A percentile compares a stretch with the other conserved stretches of the same genome.
Evolutionary conservation across 208 protist genomes (phyloP).

Genomic region (Novymonas esmeraldas): DNA sequence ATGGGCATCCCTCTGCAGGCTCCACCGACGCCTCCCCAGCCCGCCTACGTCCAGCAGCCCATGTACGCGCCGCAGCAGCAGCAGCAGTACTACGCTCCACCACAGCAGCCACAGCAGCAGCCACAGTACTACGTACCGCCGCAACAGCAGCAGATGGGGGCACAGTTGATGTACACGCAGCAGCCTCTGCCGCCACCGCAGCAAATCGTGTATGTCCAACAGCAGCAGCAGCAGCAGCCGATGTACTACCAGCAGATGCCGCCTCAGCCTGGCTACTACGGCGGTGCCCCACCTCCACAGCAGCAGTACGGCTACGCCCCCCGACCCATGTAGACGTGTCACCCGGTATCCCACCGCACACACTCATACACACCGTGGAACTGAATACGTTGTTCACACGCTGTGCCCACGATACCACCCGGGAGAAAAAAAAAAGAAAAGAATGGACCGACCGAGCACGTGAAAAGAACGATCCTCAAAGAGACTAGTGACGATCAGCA

Average conservation of each 20-base stretch:
- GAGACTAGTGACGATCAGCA: too few relatives aligned
- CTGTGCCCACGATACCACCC: background rate
- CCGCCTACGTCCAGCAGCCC: slow-evolving; percentile 21
- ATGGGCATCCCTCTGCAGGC: slow-evolving; percentile 15
- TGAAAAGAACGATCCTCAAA: too few relatives aligned
- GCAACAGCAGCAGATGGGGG: slow-evolving; percentile 14
- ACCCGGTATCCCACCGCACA: too few relatives aligned
- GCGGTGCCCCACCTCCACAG: background rate
- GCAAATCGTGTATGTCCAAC: background rate
- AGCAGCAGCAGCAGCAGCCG: slow-evolving; percentile 1
- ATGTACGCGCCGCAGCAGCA: slow-evolving; percentile 7
- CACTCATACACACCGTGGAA: too few relatives aligned
- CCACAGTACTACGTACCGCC: slow-evolving; percentile 16
- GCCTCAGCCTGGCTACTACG: slow-evolving; percentile 9
- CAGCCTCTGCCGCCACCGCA: slow-evolving; percentile 5
- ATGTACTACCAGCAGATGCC: slow-evolving; percentile 15
- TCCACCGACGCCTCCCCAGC: slow-evolving; percentile 4
- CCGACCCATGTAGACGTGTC: background rate
- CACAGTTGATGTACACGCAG: slow-evolving; percentile 4
- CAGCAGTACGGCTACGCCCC: slow-evolving; percentile 11
- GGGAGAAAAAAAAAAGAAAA: background rate
- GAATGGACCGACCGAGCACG: too few relatives aligned
- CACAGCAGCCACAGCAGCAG: slow-evolving; percentile 15
- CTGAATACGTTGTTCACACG: background rate
- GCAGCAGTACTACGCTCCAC: slow-evolving; percentile 14